Evolutionary conservation across 202 grass and related monocot species (phyloP).

Genomic region (Setaria viridis): DNA sequence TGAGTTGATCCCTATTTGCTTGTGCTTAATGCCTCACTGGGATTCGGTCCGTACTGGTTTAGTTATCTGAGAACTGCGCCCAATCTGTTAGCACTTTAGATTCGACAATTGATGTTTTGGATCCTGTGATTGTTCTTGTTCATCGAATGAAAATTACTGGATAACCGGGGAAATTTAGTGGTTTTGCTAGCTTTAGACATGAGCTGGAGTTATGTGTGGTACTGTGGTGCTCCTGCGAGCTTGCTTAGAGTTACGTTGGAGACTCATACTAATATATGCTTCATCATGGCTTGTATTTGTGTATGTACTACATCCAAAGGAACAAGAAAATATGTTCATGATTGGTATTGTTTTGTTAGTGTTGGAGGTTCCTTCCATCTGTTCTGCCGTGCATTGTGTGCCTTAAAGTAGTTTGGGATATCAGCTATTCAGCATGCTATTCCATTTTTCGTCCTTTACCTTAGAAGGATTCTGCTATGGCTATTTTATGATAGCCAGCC

Average conservation of each 20-base stretch:
- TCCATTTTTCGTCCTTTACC: not conserved
- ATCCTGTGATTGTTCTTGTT: not conserved
- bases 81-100: not conserved
- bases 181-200: not conserved
- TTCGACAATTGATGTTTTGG: not conserved
- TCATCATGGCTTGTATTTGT: not conserved
- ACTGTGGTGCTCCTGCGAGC: not conserved
- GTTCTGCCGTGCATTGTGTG: not conserved
- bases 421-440: not conserved
- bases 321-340: not conserved
- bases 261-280: not conserved
- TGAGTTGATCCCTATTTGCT: not conserved
- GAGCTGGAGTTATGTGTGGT: not conserved
- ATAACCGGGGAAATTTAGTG: not conserved
- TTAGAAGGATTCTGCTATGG: not conserved
- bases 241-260: not conserved
- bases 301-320: not conserved
- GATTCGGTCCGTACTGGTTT: not conserved
- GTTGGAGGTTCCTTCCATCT: not conserved
- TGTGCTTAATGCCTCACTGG: not conserved
- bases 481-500: not conserved
- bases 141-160: not conserved
- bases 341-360: not conserved
- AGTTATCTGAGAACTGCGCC: not conserved
- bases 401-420: constrained; percentile 9